Evolutionary conservation across 108 stramenopile genomes (phyloP).

Genomic region (Fragilariopsis cylindrus): DNA sequence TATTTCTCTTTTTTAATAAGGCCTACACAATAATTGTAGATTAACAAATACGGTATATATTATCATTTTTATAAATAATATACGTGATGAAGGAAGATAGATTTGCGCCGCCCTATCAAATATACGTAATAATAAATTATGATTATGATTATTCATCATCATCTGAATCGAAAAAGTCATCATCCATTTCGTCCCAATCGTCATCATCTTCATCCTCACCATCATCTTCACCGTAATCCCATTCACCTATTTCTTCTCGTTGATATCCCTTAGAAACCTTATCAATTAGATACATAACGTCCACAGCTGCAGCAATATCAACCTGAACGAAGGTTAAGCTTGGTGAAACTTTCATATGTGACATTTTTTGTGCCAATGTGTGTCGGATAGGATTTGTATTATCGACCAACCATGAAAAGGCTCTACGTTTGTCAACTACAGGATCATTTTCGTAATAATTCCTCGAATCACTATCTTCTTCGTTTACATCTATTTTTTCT

Average conservation of each 20-base stretch:
- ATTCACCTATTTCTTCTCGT: slow-evolving; percentile 52
- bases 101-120: too few relatives aligned
- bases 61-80: too few relatives aligned
- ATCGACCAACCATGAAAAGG: slow-evolving; percentile 81
- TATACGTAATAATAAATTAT: too few relatives aligned
- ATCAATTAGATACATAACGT: slow-evolving; percentile 90
- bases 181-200: slow-evolving; percentile 34
- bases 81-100: too few relatives aligned
- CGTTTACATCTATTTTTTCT: background rate
- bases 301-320: slow-evolving; percentile 88
- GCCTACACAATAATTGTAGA: too few relatives aligned
- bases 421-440: slow-evolving; percentile 69
- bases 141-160: too few relatives aligned
- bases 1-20: too few relatives aligned
- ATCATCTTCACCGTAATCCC: slow-evolving; percentile 30
- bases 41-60: too few relatives aligned
- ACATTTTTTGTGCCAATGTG: slow-evolving; percentile 75
- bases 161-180: slow-evolving; percentile 17
- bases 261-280: slow-evolving; percentile 65
- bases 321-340: slow-evolving; percentile 83
- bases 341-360: slow-evolving; percentile 82
- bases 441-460: slow-evolving; percentile 20
- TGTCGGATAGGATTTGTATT: slow-evolving; percentile 77
- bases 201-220: slow-evolving; percentile 60
- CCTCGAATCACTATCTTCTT: background rate